Conservation (phyloP, 371 early-diverging fungal species). For the Gilbertella persicaria region DNA sequence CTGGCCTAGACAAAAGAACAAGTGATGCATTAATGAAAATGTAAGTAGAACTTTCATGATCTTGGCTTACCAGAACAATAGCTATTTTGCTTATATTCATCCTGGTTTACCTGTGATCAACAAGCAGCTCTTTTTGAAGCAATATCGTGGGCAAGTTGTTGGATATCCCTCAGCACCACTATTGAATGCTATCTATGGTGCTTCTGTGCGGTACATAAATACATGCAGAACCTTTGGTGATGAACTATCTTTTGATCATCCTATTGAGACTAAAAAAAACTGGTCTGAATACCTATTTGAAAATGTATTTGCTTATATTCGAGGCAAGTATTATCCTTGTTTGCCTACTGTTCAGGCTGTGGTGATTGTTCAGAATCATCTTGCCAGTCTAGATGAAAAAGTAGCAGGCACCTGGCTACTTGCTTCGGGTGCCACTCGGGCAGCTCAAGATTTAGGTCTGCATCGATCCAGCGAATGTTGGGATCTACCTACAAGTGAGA, state of each 20-base stretch:
- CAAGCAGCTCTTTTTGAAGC: constrained; percentile 45
- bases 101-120: constrained; percentile 51
- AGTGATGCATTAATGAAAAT: constrained; percentile 50
- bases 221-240: constrained; percentile 43
- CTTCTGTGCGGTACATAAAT: constrained; percentile 48
- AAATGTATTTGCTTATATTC: constrained; percentile 33
- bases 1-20: constrained; percentile 40
- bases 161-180: constrained; percentile 48
- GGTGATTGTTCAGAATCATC: constrained; percentile 43
- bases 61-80: not conserved
- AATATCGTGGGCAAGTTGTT: constrained; percentile 42
- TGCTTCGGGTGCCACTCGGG: constrained; percentile 39
- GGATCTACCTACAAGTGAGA: constrained; percentile 55
- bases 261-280: constrained; percentile 24
- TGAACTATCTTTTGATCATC: constrained; percentile 13
- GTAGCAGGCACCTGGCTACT: constrained; percentile 42
- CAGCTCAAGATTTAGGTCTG: constrained; percentile 69
- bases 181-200: constrained; percentile 46
- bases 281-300: constrained; percentile 49
- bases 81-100: constrained; percentile 55
- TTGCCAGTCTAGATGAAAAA: constrained; percentile 43
- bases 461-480: constrained; percentile 60
- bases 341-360: constrained; percentile 47
- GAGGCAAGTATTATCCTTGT: constrained; percentile 34
- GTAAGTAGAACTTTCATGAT: constrained; percentile 19